Evolutionary conservation across 495 filamentous ascomycete species (phyloP).

Genomic region (Penicillium lividum): DNA sequence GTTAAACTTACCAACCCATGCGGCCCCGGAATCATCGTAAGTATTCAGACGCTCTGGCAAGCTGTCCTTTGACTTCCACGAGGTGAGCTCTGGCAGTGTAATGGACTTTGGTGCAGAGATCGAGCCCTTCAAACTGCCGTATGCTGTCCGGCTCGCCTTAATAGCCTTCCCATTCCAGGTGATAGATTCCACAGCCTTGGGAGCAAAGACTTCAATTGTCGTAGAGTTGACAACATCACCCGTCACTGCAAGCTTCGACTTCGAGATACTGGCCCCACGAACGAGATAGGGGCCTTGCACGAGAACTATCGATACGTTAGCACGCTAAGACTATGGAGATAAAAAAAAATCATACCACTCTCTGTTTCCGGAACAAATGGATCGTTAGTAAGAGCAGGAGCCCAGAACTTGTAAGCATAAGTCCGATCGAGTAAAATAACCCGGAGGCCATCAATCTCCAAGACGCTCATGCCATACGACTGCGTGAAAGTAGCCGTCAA

Average conservation of each 20-base stretch:
- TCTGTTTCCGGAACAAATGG: conserved; percentile 49
- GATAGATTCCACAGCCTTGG: conserved; percentile 45
- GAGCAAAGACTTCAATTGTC: conserved; percentile 60
- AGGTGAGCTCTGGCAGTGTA: conserved; percentile 52
- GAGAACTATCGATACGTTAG: conserved; percentile 46
- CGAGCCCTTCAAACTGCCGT: conserved; percentile 51
- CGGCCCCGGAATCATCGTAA: conserved; percentile 60
- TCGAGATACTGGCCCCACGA: conserved; percentile 53
- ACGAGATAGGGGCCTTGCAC: conserved; percentile 65
- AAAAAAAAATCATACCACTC: conserved; percentile 34
- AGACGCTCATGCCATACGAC: conserved; percentile 44
- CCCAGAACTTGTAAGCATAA: conserved; percentile 58
- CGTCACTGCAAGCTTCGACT: conserved; percentile 52
- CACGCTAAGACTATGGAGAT: neutral
- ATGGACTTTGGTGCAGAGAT: conserved; percentile 46
- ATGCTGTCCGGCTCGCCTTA: conserved; percentile 34
- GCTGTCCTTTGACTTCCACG: conserved; percentile 68
- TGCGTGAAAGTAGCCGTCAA: conserved; percentile 47
- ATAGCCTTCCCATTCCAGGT: conserved; percentile 57
- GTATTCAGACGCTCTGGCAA: conserved; percentile 62
- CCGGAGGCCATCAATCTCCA: conserved; percentile 46
- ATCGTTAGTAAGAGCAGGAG: conserved; percentile 52
- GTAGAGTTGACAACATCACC: conserved; percentile 67
- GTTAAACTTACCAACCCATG: conserved; percentile 55
- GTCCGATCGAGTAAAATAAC: conserved; percentile 54